A percentile compares a stretch with the other conserved stretches of the same genome.
Evolutionary conservation across 2,329 filamentous ascomycete genomes (phyloP).

Genomic region (Cladorrhinum sp.): DNA sequence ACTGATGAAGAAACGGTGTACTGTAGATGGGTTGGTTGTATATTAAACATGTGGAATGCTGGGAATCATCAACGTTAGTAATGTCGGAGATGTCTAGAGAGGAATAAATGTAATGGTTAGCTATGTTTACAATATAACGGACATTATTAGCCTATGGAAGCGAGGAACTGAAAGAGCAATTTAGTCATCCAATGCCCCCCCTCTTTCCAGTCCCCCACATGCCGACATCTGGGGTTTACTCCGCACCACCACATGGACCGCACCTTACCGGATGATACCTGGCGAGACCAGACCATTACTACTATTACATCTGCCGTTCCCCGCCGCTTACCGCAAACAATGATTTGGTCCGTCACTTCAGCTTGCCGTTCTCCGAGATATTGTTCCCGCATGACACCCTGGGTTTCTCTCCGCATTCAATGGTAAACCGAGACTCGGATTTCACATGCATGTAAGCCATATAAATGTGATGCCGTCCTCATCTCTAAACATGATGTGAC

Average conservation of each 20-base stretch:
- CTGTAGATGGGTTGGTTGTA: no score
- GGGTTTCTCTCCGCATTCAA: neutral
- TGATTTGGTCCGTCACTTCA: neutral
- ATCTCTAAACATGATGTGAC: neutral
- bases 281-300: neutral
- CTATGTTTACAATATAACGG: no score
- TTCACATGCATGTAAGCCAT: neutral
- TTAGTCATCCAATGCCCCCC: no score
- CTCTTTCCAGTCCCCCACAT: no score
- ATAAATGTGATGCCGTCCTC: neutral
- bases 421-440: no score
- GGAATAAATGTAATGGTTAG: no score
- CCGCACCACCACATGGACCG: neutral
- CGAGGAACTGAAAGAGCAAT: no score
- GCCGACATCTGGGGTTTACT: neutral
- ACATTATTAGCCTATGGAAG: no score
- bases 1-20: no score
- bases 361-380: neutral
- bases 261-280: neutral
- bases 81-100: no score
- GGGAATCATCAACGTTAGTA: no score
- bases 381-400: neutral
- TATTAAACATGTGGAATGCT: no score
- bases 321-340: neutral
- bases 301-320: neutral